Evolutionary conservation across 2,329 filamentous ascomycete genomes (phyloP), one percentile per base, ranked within the genome.

Genomic region (Fusarium sp.): DNA sequence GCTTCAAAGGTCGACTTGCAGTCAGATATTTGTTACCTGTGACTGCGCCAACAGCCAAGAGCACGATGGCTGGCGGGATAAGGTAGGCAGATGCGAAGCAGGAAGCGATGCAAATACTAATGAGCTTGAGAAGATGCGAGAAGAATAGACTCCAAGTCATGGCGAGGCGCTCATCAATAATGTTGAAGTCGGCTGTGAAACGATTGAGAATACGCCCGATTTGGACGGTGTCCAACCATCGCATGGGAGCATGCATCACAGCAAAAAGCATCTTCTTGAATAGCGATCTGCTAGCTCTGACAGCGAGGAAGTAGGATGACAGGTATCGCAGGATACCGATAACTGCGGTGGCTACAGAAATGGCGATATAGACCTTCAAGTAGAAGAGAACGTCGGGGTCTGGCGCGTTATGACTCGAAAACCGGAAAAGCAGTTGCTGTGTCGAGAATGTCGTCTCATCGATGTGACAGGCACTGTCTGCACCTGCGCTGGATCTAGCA

Each of bases 221-320:
- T 0, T 92, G 92, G 0, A 93, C 89, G 0, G 91, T 94, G 74
- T 94, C 92, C n/a, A 94, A 83, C 90, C 91, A 93, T 52, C 91
- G 83, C 16, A 94, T 82, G 1, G 90, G 91, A 3, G 91, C 88
- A 15, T 89, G 86, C 9, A 94, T 82, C 10, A 94, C 83, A 1
- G 86, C 83, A 70, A 86, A 88, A 46, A 89, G 88, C 62, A 93
- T 84, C 44, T 84, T 84, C 15, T 87, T 83, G 65, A 93, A 94
- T 4, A 94, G 81, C 44, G 80, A 79, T 38, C 86, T 83, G 15
- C 91, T 92, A 8, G 91, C 91, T 57, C 83, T 84, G 68, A 93
- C 83, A 9, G 90, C 90, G 45, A 89, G 89, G 7, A 80, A 70
- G 72, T 89, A 91, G 5, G 91, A 80, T 72, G 87, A 87, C 55